These are phyloP conservation scores for Waitea zeae DNA, from an alignment of 1,284 basidiomycete species.

Conservation along the genomic window DNA sequence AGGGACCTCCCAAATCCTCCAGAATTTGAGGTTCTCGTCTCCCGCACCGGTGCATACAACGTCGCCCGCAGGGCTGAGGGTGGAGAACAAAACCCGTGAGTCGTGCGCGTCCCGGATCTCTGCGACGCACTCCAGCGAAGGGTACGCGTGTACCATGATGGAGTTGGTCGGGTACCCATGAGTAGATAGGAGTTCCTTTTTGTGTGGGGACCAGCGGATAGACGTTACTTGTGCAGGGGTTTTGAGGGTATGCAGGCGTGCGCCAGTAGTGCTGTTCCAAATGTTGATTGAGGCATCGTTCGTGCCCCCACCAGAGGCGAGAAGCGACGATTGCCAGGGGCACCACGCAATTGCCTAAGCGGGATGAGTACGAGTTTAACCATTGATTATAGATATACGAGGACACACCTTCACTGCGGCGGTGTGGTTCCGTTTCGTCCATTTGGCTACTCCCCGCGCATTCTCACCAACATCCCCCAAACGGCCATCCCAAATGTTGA, in stretches of 20 bases:
- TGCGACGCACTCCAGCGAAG: slow-evolving; percentile 52
- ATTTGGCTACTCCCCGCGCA: slow-evolving; percentile 54
- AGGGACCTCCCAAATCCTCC: slow-evolving; percentile 60
- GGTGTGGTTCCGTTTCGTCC: slow-evolving; percentile 89
- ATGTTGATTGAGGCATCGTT: slow-evolving; percentile 89
- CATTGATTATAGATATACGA: slow-evolving; percentile 1
- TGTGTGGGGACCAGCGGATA: slow-evolving; percentile 76
- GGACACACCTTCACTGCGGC: slow-evolving; percentile 77
- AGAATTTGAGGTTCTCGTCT: slow-evolving; percentile 92
- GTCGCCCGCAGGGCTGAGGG: slow-evolving; percentile 77
- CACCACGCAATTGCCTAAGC: slow-evolving; percentile 86
- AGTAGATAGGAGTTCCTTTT: slow-evolving; percentile 83
- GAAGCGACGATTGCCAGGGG: slow-evolving; percentile 85
- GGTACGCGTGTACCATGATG: slow-evolving; percentile 31
- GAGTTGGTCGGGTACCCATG: slow-evolving; percentile 73
- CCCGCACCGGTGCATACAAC: slow-evolving; percentile 81
- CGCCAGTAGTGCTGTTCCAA: slow-evolving; percentile 85
- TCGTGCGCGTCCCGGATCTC: slow-evolving; percentile 91
- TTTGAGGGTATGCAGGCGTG: slow-evolving; percentile 67
- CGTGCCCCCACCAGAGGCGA: slow-evolving; percentile 91
- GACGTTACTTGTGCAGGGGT: slow-evolving; percentile 89
- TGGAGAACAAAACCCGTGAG: slow-evolving; percentile 71
- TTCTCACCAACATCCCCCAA: slow-evolving; percentile 46
- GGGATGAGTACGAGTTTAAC: neutral
- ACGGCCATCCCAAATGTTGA: slow-evolving; percentile 89